Evolutionary conservation across 2,329 filamentous ascomycete genomes (phyloP).

Genomic region (Chaetomiaceae sp.): DNA sequence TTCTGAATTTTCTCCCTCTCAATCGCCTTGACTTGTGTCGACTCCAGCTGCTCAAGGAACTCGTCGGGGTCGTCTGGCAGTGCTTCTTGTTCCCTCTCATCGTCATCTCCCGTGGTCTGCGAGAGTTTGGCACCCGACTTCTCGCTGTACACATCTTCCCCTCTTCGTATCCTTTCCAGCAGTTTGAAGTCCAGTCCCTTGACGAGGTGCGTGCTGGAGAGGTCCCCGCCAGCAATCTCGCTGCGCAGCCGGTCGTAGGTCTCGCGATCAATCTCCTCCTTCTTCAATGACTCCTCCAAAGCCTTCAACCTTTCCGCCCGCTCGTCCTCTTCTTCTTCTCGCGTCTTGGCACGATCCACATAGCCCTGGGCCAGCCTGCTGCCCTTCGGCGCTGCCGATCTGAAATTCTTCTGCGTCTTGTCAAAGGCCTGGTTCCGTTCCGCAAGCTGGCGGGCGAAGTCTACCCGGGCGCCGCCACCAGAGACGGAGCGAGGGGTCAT

Average conservation of each 20-base stretch:
- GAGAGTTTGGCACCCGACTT: constrained; percentile 23
- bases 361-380: constrained; percentile 75
- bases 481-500: constrained; percentile 82
- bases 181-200: constrained; percentile 88
- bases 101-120: constrained; percentile 22
- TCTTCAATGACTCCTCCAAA: constrained; percentile 73
- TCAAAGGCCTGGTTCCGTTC: constrained; percentile 54
- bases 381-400: constrained; percentile 75
- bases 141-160: constrained; percentile 58
- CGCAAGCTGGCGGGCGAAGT: constrained; percentile 80
- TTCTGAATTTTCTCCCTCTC: constrained; percentile 49
- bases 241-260: constrained; percentile 70
- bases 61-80: constrained; percentile 53
- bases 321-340: constrained; percentile 49
- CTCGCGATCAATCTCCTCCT: constrained; percentile 73
- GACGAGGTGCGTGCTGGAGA: constrained; percentile 75
- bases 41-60: constrained; percentile 55
- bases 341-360: constrained; percentile 67
- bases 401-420: constrained; percentile 64
- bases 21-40: constrained; percentile 47
- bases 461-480: constrained; percentile 39
- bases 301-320: constrained; percentile 64
- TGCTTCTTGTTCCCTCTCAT: constrained; percentile 50
- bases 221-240: constrained; percentile 76
- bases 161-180: constrained; percentile 60